phyloP scores from a whole-genome alignment of 768 basidiomycete genomes.

The Omphalotus guepiniiformis region DNA sequence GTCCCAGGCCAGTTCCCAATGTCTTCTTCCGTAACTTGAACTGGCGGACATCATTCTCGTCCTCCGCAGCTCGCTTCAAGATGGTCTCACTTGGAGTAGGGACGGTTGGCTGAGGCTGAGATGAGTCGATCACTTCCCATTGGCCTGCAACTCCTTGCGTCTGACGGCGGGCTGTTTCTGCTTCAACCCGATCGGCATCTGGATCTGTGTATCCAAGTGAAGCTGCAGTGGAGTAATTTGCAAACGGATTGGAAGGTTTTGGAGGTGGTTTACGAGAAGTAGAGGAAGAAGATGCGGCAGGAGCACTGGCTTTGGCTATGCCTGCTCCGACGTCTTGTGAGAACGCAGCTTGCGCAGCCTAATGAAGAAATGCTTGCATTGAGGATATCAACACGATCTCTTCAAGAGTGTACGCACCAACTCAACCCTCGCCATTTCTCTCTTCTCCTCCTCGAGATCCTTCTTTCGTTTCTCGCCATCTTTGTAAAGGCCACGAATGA shows the following conservation, averaged over 20 bases:
- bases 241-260: conserved; percentile 61
- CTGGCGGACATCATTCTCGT: conserved; percentile 43
- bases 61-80: conserved; percentile 35
- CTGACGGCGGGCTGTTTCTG: conserved; percentile 53
- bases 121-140: conserved; percentile 63
- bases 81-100: conserved; percentile 13
- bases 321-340: conserved; percentile 75
- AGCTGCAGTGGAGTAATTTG: conserved; percentile 86
- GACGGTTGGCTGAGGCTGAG: conserved; percentile 17
- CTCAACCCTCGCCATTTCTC: conserved; percentile 85
- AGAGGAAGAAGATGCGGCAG: conserved; percentile 27
- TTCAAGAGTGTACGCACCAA: conserved; percentile 41
- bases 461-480: conserved; percentile 83
- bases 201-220: conserved; percentile 80
- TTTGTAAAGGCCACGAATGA: conserved; percentile 91
- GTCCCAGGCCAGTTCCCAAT: conserved; percentile 56
- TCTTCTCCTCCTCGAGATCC: conserved; percentile 78
- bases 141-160: conserved; percentile 71
- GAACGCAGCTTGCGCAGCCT: conserved; percentile 81
- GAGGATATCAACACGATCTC: background rate
- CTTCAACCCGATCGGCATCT: conserved; percentile 60
- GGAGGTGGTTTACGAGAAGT: conserved; percentile 35
- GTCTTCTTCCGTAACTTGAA: conserved; percentile 72
- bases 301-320: conserved; percentile 35
- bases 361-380: conserved; percentile 7